Evolutionary conservation across 2,329 filamentous ascomycete genomes (phyloP), one percentile per base, ranked within the genome.

Genomic region (Penicillium sp.): DNA sequence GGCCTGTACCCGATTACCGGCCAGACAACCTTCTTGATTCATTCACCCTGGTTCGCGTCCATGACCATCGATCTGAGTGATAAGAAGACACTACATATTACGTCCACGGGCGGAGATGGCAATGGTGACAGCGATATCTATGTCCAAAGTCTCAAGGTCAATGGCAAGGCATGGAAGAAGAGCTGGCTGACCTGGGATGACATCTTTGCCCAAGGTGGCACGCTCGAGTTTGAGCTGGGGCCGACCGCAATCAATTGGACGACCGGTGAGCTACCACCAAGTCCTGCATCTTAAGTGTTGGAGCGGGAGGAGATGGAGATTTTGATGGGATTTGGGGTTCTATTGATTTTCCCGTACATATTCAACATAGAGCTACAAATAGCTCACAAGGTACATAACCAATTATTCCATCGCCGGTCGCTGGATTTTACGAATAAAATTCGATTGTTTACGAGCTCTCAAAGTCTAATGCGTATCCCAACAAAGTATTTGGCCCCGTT

Each of bases 1-100:
- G 87, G 87, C 2, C 73, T 90, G 27, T 89, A 88, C 62, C 88
- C 87, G 1, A 76, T 90, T 60, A 88, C 86, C 0, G 87, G 86
- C 0, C 87, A 90, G 75, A 85, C 85, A 0, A 88, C 84, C 1
- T 90, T 89, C 69, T 76, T 90, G 16, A 78, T 90, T 52, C 83
- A 83, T 3, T 85, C 84, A 7, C 86, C 87, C 0, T 89, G 85
- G 85, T 86, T 88, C 67, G 72, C 73, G 1, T 79, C 84, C 39
- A 75, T 89, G 62, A 85, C 77, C 0, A 83, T 91, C 54, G 73
- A 82, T 35, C 78, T 90, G 1, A 85, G 83, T 10, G 76, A 68
- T 3, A 80, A 77, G 4, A 86, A 84, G 68, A 78, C 67, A 25
- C 76, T 90, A 26, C 69, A 72, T 2, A 81, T 90, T 48, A 85